phyloP scores from a whole-genome alignment of 2,329 filamentous ascomycete genomes.

The Neonectria magnoliae region DNA sequence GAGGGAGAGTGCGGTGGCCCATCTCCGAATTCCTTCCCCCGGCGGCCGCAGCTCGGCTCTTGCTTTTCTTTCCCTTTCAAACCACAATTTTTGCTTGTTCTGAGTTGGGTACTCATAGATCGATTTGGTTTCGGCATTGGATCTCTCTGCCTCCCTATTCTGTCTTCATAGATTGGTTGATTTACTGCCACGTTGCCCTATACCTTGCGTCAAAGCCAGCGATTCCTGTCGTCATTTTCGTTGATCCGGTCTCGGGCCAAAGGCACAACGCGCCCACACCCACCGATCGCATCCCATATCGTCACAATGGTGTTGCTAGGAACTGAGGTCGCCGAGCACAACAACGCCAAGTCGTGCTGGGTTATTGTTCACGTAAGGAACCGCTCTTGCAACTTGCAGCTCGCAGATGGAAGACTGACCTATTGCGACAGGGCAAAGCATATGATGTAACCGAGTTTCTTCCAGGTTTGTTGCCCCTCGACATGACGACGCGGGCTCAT shows the following conservation, averaged over 20 bases:
- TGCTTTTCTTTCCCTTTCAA: background rate
- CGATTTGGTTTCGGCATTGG: background rate
- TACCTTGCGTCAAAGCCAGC: background rate
- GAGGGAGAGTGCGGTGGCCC: background rate
- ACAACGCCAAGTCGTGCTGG: conserved; percentile 86
- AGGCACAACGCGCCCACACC: conserved; percentile 17
- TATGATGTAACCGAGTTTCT: conserved; percentile 93
- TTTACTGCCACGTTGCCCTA: background rate
- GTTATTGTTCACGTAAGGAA: conserved; percentile 79
- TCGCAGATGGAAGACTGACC: conserved; percentile 26
- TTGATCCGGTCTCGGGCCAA: conserved; percentile 37
- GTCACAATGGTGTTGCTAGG: conserved; percentile 59
- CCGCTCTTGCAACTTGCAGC: background rate
- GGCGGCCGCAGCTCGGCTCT: background rate
- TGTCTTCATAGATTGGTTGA: background rate
- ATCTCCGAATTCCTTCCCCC: background rate
- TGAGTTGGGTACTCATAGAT: background rate
- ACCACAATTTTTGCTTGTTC: background rate
- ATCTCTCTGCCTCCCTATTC: background rate
- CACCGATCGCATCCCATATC: background rate
- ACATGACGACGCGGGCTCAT: background rate
- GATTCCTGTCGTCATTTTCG: conserved; percentile 16
- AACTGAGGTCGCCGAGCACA: conserved; percentile 73
- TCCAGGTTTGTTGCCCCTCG: conserved; percentile 62
- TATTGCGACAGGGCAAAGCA: conserved; percentile 68